Base-by-base conservation (phyloP, 1,284 basidiomycete species). In the Ceratobasidium sp. region DNA sequence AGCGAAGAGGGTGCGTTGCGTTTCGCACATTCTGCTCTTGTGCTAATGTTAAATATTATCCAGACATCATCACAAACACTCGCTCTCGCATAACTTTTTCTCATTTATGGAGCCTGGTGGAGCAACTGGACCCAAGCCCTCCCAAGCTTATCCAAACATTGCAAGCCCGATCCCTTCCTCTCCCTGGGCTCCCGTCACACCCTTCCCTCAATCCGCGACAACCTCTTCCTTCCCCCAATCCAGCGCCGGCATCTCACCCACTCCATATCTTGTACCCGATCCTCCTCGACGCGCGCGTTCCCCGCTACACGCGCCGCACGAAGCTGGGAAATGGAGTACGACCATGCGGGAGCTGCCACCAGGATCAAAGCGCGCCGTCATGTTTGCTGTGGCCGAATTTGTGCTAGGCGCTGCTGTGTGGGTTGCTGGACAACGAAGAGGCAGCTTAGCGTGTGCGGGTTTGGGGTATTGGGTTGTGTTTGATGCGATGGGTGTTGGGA, bases 391-490 rank as follows among this genome's bases (percentile, higher is more conserved):
- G 1, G 74, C 82, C 18, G 84, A 88, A 76, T 82, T 86, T 46
- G 78, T 81, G 0, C 78, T 88, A 2, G 87, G 87, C 0, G 83
- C 84, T 0, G 80, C 80, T 4, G 77, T 98, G 11, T 99, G 97
- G 97, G 89, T 97, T 1, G 85, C 87, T n/a, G 96, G 96, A 0
- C 97, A 98, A 80, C 90, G 92, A 74, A 87, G 88, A 32, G 96
- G 96, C 18, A 96, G 94, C 61, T 83, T 98, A 30, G 87, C 92
- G 1, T 90, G 93, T 72, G 96, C 96, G 0, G 97, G 95, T 0
- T 81, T 98, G 16, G 97, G 97, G 0, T 99, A 98, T 80, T 92
- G 98, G 86, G 89, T 98, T 35, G 95, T 98, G 0, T 99, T 98
- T 79, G 97, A 99, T 80, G 88, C 95, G 1, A 85, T 95, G 76